phyloP scores from a whole-genome alignment of 306 rosid species.

The Adenanthera pavonina region DNA sequence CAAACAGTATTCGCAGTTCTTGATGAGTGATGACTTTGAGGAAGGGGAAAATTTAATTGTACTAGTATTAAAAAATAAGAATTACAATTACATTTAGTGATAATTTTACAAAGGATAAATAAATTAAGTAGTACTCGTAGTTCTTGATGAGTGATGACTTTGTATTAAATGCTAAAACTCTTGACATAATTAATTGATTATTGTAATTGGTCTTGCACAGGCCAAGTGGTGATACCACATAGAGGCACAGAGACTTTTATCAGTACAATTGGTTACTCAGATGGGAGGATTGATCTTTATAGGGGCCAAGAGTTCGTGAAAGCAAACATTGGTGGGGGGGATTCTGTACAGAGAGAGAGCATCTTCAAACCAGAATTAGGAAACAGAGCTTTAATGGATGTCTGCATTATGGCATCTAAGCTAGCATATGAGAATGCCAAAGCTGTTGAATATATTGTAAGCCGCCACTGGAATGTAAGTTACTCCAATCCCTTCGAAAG shows the following conservation, averaged over 20 bases:
- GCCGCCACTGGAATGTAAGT: constrained; percentile 68
- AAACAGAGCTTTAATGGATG: constrained; percentile 57
- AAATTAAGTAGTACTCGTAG: not conserved
- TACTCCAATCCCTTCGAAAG: not conserved
- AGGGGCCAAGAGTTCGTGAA: constrained; percentile 36
- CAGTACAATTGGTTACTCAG: constrained; percentile 69
- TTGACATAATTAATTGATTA: not conserved
- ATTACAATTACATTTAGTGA: no score
- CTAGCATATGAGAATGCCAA: constrained; percentile 67
- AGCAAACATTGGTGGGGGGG: constrained; percentile 20
- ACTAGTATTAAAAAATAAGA: no score
- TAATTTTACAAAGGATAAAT: no score
- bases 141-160: not conserved
- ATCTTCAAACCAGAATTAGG: constrained; percentile 37
- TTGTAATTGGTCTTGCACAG: constrained; percentile 48
- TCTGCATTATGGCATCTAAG: constrained; percentile 71
- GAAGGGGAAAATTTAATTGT: no score
- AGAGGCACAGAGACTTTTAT: constrained; percentile 69
- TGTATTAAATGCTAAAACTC: not conserved
- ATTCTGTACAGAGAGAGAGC: constrained; percentile 37
- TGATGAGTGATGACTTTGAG: not conserved
- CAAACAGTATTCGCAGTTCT: not conserved
- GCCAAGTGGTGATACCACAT: constrained; percentile 58
- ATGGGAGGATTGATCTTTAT: constrained; percentile 55
- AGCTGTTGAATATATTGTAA: constrained; percentile 49